Evolutionary conservation across 306 rosid species (phyloP), one percentile per base, ranked within the genome.

Genomic region (Purshia tridentata): DNA sequence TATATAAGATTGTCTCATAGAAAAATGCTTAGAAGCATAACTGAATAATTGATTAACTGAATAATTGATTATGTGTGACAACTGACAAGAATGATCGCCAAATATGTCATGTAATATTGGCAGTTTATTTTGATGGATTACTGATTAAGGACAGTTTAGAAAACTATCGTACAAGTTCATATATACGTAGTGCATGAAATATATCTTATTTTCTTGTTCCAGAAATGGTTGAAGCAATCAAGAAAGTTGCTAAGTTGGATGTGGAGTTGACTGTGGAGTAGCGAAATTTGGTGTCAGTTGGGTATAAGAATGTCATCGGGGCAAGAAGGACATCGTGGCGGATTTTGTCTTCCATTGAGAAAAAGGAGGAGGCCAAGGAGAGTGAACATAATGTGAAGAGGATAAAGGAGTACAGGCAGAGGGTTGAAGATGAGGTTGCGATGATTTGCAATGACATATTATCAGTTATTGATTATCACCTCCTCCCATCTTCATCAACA

Each of bases 201-300:
- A 22, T 60, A 23, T 65, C 2, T 14, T 0, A 20, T 56, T 73
- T 69, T 50, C 40, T 14, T 70, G 80, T 51, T 65, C 20, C 76
- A 84, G 87, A 84, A 50, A 77, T 84, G 80, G 79, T 84, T 73
- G 84, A 84, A 72, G 78, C 75, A n/a, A 84, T 80, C 82, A 80
- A 77, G 80, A 84, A 73, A 70, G 69, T 80, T 40, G 76, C 84
- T 6, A 73, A 65, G 69, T 69, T 80, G 74, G 81, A 80, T 35
- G 84, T 84, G 80, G 87, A 84, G 56, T 65, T 84, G 84, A 80
- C 80, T 5, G 80, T 69, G 50, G 87, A 84, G 54, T 84, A 84
- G 78, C 52, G 80, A 59, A 80, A 80, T 62, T 69, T 80, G 46
- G 61, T 84, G 8, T 80, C 84, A 18, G 80, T 77, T 70, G 84